These are phyloP conservation scores for Endogone sp. DNA, from an alignment of 192 early-diverging fungal genomes.

Conservation along the genomic window DNA sequence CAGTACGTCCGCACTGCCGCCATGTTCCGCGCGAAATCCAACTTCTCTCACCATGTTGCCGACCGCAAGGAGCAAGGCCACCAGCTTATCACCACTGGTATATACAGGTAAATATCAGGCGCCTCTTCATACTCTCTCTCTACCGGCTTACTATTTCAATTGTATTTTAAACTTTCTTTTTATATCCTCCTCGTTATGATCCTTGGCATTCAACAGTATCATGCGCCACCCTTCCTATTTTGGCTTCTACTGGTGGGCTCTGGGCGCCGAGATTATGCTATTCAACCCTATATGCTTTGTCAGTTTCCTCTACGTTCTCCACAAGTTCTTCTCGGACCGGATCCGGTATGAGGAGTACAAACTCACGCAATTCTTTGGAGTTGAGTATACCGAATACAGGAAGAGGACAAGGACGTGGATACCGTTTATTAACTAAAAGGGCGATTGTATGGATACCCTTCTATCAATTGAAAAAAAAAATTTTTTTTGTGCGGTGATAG, in stretches of 20 bases:
- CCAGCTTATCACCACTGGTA: conserved; percentile 77
- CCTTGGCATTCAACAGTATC: conserved; percentile 30
- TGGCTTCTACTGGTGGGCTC: conserved; percentile 91
- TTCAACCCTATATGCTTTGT: conserved; percentile 75
- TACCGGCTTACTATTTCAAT: too few species aligned
- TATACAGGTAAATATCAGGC: conserved; percentile 62
- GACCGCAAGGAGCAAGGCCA: conserved; percentile 67
- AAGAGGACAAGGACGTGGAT: conserved; percentile 61
- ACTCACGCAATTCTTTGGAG: conserved; percentile 78
- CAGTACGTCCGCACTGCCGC: conserved; percentile 78
- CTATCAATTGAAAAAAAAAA: too few species aligned
- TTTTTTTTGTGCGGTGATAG: too few species aligned
- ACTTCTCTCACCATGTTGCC: conserved; percentile 82
- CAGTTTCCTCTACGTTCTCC: conserved; percentile 59
- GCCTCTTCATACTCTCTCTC: background rate
- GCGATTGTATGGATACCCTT: too few species aligned
- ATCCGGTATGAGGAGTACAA: conserved; percentile 76
- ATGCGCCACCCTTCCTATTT: conserved; percentile 95
- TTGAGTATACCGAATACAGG: conserved; percentile 68
- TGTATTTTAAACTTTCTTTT: conserved; percentile 8
- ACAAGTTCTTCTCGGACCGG: conserved; percentile 73
- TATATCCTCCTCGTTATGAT: background rate
- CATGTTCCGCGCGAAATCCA: conserved; percentile 88
- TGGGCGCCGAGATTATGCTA: conserved; percentile 73
- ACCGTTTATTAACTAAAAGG: conserved; percentile 56